phyloP scores from a whole-genome alignment of 2,329 filamentous ascomycete genomes.

The Chaetomium globosum region DNA sequence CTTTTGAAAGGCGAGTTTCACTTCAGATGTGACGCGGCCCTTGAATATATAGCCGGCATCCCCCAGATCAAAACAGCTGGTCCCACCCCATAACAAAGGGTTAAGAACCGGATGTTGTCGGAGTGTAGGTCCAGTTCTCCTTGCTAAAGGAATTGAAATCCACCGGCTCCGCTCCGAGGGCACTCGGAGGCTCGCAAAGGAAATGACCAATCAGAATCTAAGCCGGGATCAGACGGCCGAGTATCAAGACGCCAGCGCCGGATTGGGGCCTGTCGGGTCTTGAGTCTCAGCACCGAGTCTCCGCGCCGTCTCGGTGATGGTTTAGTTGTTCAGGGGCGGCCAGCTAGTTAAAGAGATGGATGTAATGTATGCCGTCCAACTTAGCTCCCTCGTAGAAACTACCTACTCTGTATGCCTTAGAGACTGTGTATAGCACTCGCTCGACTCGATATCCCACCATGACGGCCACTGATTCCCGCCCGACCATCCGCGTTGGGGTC shows the following conservation, averaged over 20 bases:
- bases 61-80: not conserved
- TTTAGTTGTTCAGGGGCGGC: not conserved
- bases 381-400: not conserved
- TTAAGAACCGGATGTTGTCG: not conserved
- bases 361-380: not conserved
- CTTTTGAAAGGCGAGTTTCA: not conserved
- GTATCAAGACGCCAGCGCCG: constrained; percentile 18
- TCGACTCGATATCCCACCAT: constrained; percentile 11
- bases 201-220: constrained; percentile 39
- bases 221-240: constrained; percentile 1
- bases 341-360: not conserved
- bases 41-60: not conserved
- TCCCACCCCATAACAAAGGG: not conserved
- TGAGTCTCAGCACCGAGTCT: not conserved
- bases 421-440: not conserved
- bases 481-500: constrained; percentile 52
- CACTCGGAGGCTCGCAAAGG: constrained; percentile 35
- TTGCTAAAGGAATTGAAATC: not conserved
- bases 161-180: constrained; percentile 34
- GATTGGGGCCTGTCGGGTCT: constrained; percentile 9
- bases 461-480: constrained; percentile 18
- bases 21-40: not conserved
- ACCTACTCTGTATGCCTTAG: not conserved
- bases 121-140: not conserved
- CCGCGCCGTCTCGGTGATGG: not conserved